Evolutionary conservation across 345 rosid species (phyloP).

Genomic region (Aquilaria yunnanensis): DNA sequence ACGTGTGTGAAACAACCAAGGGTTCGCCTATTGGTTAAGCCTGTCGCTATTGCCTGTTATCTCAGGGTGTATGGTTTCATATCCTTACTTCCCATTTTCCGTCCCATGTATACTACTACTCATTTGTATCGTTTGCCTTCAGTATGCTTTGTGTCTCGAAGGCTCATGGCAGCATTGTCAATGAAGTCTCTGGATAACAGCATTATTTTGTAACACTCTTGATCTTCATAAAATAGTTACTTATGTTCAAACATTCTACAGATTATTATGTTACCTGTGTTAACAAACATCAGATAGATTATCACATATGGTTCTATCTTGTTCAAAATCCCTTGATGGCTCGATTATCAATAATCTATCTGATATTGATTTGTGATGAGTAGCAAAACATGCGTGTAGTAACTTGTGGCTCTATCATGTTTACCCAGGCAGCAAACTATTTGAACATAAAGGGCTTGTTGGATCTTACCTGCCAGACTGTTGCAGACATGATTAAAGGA

Average conservation of each 20-base stretch:
- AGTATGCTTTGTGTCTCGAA: too few relatives aligned
- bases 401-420: not conserved
- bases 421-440: constrained; percentile 54
- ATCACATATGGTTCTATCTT: not conserved
- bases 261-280: not conserved
- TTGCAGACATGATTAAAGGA: constrained; percentile 57
- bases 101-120: too few relatives aligned
- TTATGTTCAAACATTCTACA: not conserved
- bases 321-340: not conserved
- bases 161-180: too few relatives aligned
- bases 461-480: constrained; percentile 47
- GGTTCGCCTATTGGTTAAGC: too few relatives aligned
- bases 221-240: too few relatives aligned
- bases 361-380: not conserved
- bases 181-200: too few relatives aligned
- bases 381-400: not conserved
- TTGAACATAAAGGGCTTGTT: constrained; percentile 38
- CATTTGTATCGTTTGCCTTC: too few relatives aligned
- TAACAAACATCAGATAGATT: not conserved
- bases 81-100: too few relatives aligned
- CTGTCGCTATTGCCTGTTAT: too few relatives aligned
- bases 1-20: too few relatives aligned
- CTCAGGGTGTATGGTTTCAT: too few relatives aligned
- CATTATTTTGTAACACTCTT: too few relatives aligned
- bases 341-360: not conserved